Evolutionary conservation across 768 basidiomycete genomes (phyloP).

Genomic region (Pluteus cervinus): DNA sequence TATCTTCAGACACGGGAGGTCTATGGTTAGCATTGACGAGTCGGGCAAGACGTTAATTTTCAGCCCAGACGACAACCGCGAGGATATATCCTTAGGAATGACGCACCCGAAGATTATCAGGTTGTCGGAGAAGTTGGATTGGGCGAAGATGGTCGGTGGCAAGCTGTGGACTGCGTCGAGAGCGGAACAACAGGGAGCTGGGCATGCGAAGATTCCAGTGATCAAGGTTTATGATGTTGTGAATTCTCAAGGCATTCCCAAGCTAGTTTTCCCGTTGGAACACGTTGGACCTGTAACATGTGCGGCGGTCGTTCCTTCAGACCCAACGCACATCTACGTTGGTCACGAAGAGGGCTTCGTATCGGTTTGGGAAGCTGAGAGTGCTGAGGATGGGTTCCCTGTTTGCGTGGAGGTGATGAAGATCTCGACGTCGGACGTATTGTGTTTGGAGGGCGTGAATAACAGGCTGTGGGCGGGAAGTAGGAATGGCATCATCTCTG

Average conservation of each 20-base stretch:
- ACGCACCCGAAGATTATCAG: constrained; percentile 56
- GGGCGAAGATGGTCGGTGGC: constrained; percentile 66
- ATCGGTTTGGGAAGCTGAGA: constrained; percentile 65
- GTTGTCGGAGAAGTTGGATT: constrained; percentile 78
- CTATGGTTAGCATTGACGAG: constrained; percentile 83
- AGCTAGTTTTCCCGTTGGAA: constrained; percentile 55
- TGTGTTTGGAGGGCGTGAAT: constrained; percentile 81
- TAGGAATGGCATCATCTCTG: constrained; percentile 74
- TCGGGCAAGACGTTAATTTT: constrained; percentile 79
- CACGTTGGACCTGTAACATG: constrained; percentile 79
- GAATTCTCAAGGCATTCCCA: constrained; percentile 47
- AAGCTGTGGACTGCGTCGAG: constrained; percentile 80
- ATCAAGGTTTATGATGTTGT: constrained; percentile 80
- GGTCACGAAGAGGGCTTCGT: constrained; percentile 92
- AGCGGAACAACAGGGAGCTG: constrained; percentile 31
- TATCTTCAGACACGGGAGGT: constrained; percentile 65
- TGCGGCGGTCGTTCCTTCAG: constrained; percentile 67
- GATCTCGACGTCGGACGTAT: constrained; percentile 74
- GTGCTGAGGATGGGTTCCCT: constrained; percentile 48
- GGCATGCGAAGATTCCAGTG: constrained; percentile 49
- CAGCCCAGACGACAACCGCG: constrained; percentile 36
- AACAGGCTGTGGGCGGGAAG: constrained; percentile 84
- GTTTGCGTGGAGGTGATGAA: constrained; percentile 71
- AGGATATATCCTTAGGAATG: constrained; percentile 38
- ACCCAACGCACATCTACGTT: constrained; percentile 65